Conservation (phyloP, 2,329 filamentous ascomycete genomes). For the Graphilbum ipis-grandicollis region DNA sequence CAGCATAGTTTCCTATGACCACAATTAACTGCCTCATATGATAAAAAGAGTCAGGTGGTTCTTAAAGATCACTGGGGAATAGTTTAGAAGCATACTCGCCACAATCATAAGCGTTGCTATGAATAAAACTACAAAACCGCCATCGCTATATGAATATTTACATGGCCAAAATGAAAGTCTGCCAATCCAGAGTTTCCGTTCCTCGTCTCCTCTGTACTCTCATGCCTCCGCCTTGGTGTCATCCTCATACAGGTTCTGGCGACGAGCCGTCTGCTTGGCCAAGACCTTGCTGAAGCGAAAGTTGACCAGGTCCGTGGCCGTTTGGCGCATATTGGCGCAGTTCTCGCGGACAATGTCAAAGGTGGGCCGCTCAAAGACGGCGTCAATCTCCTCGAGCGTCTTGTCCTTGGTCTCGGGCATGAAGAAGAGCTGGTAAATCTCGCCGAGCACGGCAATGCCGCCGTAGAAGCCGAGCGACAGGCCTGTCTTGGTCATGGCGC, state of each 20-base stretch:
- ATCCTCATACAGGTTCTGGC: neutral
- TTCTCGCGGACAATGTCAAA: slow-evolving; percentile 45
- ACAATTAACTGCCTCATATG: no score
- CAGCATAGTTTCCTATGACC: no score
- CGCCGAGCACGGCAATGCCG: slow-evolving; percentile 52
- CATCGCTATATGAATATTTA: no score
- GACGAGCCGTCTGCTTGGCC: neutral
- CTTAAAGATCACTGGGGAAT: no score
- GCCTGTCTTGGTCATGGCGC: slow-evolving; percentile 48
- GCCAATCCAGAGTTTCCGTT: no score
- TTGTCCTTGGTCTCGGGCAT: slow-evolving; percentile 54
- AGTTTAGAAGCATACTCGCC: no score
- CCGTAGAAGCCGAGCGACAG: slow-evolving; percentile 56
- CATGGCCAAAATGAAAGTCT: no score
- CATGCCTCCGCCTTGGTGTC: neutral
- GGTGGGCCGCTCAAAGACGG: slow-evolving; percentile 44
- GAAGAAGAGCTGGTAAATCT: slow-evolving; percentile 56
- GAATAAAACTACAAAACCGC: no score
- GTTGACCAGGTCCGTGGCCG: slow-evolving; percentile 13
- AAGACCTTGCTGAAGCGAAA: neutral
- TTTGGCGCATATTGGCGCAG: slow-evolving; percentile 41
- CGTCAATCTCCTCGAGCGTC: slow-evolving; percentile 52
- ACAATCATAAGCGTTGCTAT: no score
- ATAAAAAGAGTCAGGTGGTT: no score
- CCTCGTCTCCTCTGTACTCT: no score